Base-by-base conservation (phyloP, 768 basidiomycete genomes). In the Cytidiella melzeri region DNA sequence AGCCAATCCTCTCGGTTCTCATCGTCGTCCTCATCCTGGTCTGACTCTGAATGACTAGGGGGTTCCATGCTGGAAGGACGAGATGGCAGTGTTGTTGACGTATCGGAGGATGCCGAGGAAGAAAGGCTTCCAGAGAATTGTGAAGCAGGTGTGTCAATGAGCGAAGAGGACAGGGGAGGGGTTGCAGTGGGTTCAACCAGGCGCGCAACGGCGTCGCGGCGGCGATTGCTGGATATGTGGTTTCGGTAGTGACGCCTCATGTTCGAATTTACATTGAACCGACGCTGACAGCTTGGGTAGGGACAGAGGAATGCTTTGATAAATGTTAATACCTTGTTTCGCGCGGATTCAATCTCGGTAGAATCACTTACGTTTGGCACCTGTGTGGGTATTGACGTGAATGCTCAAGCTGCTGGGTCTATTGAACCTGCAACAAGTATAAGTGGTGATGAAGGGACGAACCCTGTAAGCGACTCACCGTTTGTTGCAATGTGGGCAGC, bases 251-350 rank as follows among this genome's bases (percentile, higher is more conserved):
- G 87, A 4, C 87, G 72, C 25, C 87, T 76, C 87, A 89, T 90
- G 63, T 90, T 91, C 0, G 84, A 87, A 61, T 87, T 87, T 41
- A 88, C 88, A 55, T 87, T 89, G 67, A 90, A 90, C 51, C 83
- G 78, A 27, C 84, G 75, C 34, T 82, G 83, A 61, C 87, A 89
- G 38, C 80, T 76, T 5, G 81, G 83, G 72, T 72, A 84, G 3
- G 84, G 83, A 57, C 87, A 90, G 37, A 76, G 72, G 67, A 84
- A 87, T 18, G 86, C 88, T 85, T 61, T 38, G 53, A n/a, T n/a
- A n/a, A n/a, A n/a, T n/a, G n/a, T n/a, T n/a, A 34, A 54, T 55
- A 41, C n/a, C n/a, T n/a, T n/a, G n/a, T n/a, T n/a, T n/a, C n/a
- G n/a, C n/a, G n/a, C n/a, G n/a, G n/a, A n/a, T n/a, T n/a, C n/a